Evolutionary conservation across 2,329 filamentous ascomycete species (phyloP).

Genomic region (Trichoderma arundinaceum): DNA sequence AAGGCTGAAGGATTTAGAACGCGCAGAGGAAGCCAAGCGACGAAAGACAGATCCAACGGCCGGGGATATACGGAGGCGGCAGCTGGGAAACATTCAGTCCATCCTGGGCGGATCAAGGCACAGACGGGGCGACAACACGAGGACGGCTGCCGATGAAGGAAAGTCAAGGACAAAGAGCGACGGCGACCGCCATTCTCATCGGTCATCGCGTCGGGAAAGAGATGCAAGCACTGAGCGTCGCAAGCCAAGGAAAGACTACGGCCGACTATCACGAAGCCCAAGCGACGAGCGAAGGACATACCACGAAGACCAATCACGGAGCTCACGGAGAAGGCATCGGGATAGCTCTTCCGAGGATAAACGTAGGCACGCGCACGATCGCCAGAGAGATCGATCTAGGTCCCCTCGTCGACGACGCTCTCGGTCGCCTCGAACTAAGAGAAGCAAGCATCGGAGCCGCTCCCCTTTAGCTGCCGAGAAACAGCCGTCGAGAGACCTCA

Average conservation of each 20-base stretch:
- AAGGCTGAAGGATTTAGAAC: slow-evolving; percentile 68
- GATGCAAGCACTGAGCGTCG: slow-evolving; percentile 30
- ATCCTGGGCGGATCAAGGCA: slow-evolving; percentile 55
- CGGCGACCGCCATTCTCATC: slow-evolving; percentile 9
- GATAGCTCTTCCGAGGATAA: slow-evolving; percentile 21
- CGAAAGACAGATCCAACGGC: slow-evolving; percentile 53
- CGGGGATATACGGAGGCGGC: slow-evolving; percentile 60
- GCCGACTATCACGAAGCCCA: slow-evolving; percentile 38
- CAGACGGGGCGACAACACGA: slow-evolving; percentile 37
- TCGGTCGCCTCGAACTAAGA: slow-evolving; percentile 42
- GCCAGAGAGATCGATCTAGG: slow-evolving; percentile 34
- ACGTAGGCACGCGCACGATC: slow-evolving; percentile 30
- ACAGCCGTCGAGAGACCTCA: slow-evolving; percentile 21
- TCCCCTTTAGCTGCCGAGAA: slow-evolving; percentile 35
- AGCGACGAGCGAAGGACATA: slow-evolving; percentile 24
- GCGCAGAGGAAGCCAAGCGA: slow-evolving; percentile 52
- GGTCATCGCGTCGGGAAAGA: slow-evolving; percentile 30
- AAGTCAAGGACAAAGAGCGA: slow-evolving; percentile 31
- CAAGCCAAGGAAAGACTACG: slow-evolving; percentile 34
- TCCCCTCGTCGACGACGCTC: slow-evolving; percentile 41
- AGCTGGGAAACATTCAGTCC: slow-evolving; percentile 65
- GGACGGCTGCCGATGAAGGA: slow-evolving; percentile 29
- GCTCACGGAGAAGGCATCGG: slow-evolving; percentile 31
- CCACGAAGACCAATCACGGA: slow-evolving; percentile 34
- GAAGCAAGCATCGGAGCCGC: slow-evolving; percentile 44